Conservation (phyloP, 768 basidiomycete species). For the Pilatotrama ljubarskyi region DNA sequence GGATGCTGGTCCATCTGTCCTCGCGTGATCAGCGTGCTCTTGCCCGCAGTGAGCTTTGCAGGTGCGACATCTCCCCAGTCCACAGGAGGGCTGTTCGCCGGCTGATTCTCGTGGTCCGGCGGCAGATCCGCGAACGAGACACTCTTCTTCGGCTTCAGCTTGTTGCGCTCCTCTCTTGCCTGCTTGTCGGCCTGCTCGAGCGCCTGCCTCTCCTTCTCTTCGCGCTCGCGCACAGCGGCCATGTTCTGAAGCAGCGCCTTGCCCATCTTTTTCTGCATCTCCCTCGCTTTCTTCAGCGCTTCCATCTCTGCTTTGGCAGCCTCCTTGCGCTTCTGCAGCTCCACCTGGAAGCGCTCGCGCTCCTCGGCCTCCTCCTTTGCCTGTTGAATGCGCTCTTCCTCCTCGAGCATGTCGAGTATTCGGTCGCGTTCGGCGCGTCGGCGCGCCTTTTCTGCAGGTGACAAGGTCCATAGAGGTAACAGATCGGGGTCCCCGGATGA, state of each 20-base stretch:
- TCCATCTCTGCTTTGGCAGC: constrained; percentile 45
- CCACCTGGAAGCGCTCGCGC: constrained; percentile 44
- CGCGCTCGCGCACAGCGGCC: constrained; percentile 41
- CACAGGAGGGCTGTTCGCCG: constrained; percentile 22
- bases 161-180: constrained; percentile 30
- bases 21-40: constrained; percentile 36
- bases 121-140: constrained; percentile 62
- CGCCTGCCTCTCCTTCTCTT: constrained; percentile 35
- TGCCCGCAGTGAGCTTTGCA: constrained; percentile 44
- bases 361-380: constrained; percentile 42
- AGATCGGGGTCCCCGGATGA: constrained; percentile 44
- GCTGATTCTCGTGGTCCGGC: constrained; percentile 28
- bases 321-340: constrained; percentile 52
- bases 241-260: constrained; percentile 57
- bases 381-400: constrained; percentile 58
- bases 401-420: constrained; percentile 68
- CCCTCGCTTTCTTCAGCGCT: constrained; percentile 38
- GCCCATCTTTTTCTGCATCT: constrained; percentile 80
- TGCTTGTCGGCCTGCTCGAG: constrained; percentile 32
- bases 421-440: constrained; percentile 59
- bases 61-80: constrained; percentile 60
- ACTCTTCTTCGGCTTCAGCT: constrained; percentile 52
- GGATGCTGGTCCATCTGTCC: constrained; percentile 42
- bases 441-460: constrained; percentile 48
- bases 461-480: constrained; percentile 46